These are phyloP conservation scores for Candida pseudocylindracea DNA, from an alignment of 1,139 yeast genomes.

Conservation along the genomic window DNA sequence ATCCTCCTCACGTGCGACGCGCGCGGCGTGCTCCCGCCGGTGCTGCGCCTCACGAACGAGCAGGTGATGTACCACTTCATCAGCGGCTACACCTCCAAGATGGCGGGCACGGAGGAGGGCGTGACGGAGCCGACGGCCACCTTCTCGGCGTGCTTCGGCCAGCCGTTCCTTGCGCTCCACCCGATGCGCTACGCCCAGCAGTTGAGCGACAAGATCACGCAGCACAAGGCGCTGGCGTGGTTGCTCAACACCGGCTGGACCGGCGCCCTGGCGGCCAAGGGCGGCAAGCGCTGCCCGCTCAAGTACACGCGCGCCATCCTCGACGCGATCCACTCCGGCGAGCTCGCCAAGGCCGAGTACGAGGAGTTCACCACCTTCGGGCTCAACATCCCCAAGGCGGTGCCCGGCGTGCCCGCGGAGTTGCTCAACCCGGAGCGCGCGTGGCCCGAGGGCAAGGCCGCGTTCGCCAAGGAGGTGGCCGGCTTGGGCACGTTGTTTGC, in stretches of 20 bases:
- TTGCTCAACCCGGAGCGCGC: constrained; percentile 73
- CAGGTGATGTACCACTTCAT: constrained; percentile 99
- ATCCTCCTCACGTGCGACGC: constrained; percentile 93
- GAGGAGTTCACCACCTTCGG: constrained; percentile 78
- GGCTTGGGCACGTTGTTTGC: constrained; percentile 58
- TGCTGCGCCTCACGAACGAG: constrained; percentile 77
- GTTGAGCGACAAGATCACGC: constrained; percentile 78
- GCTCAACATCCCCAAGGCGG: constrained; percentile 65
- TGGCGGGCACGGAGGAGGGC: constrained; percentile 99
- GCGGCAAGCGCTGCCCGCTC: constrained; percentile 95
- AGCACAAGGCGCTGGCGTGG: constrained; percentile 90
- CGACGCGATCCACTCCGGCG: constrained; percentile 89
- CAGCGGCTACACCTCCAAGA: constrained; percentile 96
- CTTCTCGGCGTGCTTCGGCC: constrained; percentile 97
- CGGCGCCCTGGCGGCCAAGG: constrained; percentile 78
- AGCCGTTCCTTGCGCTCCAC: constrained; percentile 94
- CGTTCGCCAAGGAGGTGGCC: constrained; percentile 48
- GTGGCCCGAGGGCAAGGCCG: constrained; percentile 55
- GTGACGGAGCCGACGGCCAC: constrained; percentile 97
- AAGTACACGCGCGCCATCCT: constrained; percentile 95
- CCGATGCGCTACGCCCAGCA: constrained; percentile 97
- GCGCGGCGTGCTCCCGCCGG: constrained; percentile 94
- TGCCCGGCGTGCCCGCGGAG: constrained; percentile 67
- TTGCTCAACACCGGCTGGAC: constrained; percentile 98
- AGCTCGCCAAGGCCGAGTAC: constrained; percentile 55